Base-by-base conservation (phyloP, 352 stramenopile species). In the Pythium monospermum region DNA sequence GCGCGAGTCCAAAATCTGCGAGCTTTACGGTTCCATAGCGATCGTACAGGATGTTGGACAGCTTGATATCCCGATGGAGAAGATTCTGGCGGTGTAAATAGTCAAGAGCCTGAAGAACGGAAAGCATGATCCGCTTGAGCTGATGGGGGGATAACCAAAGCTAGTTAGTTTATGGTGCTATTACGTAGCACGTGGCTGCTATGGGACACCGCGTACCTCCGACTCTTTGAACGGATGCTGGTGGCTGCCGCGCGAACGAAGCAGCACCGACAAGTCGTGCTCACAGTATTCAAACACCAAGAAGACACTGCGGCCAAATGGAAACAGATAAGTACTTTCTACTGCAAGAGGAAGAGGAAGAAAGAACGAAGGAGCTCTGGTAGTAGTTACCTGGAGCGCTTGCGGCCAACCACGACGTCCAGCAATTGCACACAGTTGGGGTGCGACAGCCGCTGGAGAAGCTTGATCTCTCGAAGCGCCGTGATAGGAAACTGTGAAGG, bases 31-130 rank as follows among this genome's bases (percentile, higher is more conserved):
- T 45, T 3, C 79, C 79, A 53, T 73, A 79, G 49, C 85, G 75
- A 56, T 92, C 85, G 44, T 98, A 96, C 7, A 98, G 69, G 44
- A 98, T 85, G 58, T 98, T 98, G 28, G 67, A 86, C 16, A 95
- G 94, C 70, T 98, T 98, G 61, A 98, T 84, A 66, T 98, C 95
- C 22, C 94, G 81, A 60, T 98, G 94, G 16, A 98, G 49, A 6
- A 81, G 33, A 44, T 81, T 90, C 48, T 88, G 70, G 19, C 58
- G 30, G 55, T 98, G 94, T 28, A 98, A 79, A 53, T 76, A 70
- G 32, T 68, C 44, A 18, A 83, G 41, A 4, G 78, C 91, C 13
- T 76, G 68, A 0, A 98, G 55, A 6, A 98, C 69, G 55, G 97
- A 94, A 55, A 85, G 61, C 79, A 98, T 83, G 30, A 98, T 83